Percentiles rank a stretch among this genome's conserved stretches.
Evolutionary conservation across 2,329 filamentous ascomycete species (phyloP).

Genomic region (Fusarium sp.): DNA sequence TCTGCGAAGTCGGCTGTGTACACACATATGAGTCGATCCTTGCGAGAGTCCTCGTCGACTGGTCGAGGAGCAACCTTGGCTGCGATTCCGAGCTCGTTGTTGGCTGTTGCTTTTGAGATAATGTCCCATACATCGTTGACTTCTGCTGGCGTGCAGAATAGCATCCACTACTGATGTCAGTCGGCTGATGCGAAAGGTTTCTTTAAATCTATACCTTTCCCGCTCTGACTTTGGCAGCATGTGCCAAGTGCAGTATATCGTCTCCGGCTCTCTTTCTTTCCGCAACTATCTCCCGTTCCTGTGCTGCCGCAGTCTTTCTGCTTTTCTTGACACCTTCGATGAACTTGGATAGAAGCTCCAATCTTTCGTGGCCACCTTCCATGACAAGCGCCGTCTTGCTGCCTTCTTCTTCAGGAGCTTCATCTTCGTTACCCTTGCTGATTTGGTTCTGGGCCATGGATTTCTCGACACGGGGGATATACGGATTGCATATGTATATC

Average conservation of each 20-base stretch:
- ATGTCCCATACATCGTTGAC: conserved; percentile 73
- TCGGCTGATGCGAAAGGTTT: conserved; percentile 5
- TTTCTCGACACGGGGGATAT: conserved; percentile 54
- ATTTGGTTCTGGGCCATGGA: conserved; percentile 50
- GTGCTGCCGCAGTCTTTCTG: conserved; percentile 49
- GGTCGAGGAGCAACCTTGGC: conserved; percentile 76
- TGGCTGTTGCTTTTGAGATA: conserved; percentile 73
- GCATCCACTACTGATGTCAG: conserved; percentile 73
- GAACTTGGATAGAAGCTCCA: conserved; percentile 60
- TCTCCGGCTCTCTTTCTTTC: conserved; percentile 61
- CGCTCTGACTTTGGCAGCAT: conserved; percentile 64
- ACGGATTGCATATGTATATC: conserved; percentile 80
- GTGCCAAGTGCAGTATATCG: conserved; percentile 71
- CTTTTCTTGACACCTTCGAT: conserved; percentile 59
- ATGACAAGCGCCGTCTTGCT: conserved; percentile 62
- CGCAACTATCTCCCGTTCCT: conserved; percentile 61
- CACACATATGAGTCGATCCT: conserved; percentile 74
- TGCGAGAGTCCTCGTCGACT: conserved; percentile 53
- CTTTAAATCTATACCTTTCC: conserved; percentile 69
- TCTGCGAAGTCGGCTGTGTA: conserved; percentile 83
- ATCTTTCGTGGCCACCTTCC: conserved; percentile 62
- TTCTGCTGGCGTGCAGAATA: conserved; percentile 67
- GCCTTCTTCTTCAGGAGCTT: conserved; percentile 59
- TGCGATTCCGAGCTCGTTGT: conserved; percentile 75
- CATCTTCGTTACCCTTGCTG: conserved; percentile 60